Conservation (phyloP, 441 rosid species). For the Corymbia citriodora region DNA sequence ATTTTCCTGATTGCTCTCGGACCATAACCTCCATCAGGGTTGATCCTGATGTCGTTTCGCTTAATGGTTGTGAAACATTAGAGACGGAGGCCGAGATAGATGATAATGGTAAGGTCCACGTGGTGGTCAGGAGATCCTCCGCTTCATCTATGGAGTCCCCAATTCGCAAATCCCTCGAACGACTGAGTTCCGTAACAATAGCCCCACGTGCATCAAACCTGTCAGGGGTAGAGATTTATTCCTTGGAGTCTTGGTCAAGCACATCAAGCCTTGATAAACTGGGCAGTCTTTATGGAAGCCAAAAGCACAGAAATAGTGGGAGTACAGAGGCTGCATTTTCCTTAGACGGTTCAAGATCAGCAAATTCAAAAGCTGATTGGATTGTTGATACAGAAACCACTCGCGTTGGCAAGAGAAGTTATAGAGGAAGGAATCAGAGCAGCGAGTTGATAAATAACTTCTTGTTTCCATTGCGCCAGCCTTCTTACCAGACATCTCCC, state of each 20-base stretch:
- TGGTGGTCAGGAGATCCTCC: neutral
- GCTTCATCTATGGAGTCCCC: neutral
- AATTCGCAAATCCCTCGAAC: too few relatives aligned
- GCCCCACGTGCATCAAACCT: neutral
- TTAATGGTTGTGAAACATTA: neutral
- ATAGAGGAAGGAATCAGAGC: neutral
- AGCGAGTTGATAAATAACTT: neutral
- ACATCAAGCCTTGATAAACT: neutral
- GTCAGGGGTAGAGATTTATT: conserved; percentile 4
- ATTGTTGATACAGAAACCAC: neutral
- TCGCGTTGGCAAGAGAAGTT: neutral
- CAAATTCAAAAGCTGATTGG: neutral
- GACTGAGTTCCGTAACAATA: neutral
- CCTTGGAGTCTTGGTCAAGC: conserved; percentile 1
- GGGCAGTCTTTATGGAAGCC: neutral
- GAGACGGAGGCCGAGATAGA: conserved; percentile 8
- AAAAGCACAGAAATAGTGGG: neutral
- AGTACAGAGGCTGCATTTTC: neutral
- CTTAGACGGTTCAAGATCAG: neutral
- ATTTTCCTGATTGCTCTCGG: neutral
- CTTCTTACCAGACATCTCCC: neutral
- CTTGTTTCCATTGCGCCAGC: neutral
- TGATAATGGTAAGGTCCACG: conserved; percentile 1
- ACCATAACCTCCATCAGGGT: neutral
- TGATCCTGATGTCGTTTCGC: conserved; percentile 1